Conservation (phyloP, 1,284 basidiomycete species). For the Pholiota adiposa region DNA sequence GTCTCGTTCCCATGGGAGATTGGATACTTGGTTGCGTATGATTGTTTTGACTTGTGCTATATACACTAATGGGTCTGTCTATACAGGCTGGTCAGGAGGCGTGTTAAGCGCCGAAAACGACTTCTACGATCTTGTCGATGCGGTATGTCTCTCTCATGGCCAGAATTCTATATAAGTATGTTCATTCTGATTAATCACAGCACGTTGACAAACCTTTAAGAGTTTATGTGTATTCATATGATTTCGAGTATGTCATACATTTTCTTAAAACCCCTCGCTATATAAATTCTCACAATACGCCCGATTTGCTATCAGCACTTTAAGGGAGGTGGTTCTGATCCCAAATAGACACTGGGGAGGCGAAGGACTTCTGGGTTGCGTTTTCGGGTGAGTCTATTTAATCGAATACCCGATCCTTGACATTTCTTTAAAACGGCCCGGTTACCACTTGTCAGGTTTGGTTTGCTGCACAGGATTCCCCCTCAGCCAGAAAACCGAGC, state of each 20-base stretch:
- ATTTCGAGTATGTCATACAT: conserved; percentile 82
- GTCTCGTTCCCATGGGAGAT: conserved; percentile 53
- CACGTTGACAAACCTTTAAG: conserved; percentile 92
- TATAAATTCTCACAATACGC: conserved; percentile 3
- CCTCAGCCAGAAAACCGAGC: conserved; percentile 57
- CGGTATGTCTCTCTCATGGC: conserved; percentile 51
- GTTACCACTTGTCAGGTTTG: conserved; percentile 48
- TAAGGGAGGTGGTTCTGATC: conserved; percentile 90
- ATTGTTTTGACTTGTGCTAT: background rate
- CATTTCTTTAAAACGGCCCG: conserved; percentile 5
- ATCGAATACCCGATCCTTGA: background rate
- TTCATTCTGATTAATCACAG: conserved; percentile 41
- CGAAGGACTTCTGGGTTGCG: conserved; percentile 90
- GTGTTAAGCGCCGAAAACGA: conserved; percentile 92
- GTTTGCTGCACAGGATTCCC: conserved; percentile 91
- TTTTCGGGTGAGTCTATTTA: conserved; percentile 76
- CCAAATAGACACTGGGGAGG: conserved; percentile 97
- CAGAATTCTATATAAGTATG: background rate
- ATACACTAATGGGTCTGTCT: conserved; percentile 2
- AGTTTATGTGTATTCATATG: conserved; percentile 96
- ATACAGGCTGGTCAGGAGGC: conserved; percentile 91
- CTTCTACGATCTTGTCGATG: conserved; percentile 96
- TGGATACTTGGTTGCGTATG: conserved; percentile 44
- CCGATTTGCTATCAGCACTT: conserved; percentile 58
- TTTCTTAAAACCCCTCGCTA: conserved; percentile 22